Evolutionary conservation across 2,329 filamentous ascomycete species (phyloP), one percentile per base, ranked within the genome.

Genomic region (Cercospora sp.): DNA sequence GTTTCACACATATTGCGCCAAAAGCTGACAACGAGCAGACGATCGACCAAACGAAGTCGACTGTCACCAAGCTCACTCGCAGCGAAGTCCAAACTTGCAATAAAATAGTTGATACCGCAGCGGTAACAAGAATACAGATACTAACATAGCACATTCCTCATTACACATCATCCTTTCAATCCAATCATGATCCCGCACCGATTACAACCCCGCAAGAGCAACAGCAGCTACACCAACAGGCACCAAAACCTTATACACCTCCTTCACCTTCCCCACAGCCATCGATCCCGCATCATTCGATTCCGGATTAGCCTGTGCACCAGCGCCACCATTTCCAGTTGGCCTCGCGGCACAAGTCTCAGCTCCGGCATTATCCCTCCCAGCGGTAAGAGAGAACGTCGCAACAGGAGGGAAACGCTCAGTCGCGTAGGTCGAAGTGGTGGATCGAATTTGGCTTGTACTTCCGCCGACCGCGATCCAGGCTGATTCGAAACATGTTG

Each of bases 211-310:
- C 31, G 61, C 61, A 57, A 55, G 23, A 39, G 45, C 45, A n/a
- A 39, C 33, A 31, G 33, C 26, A 28, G 45, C 61, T n/a, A 57
- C 48, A 8, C 61, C 61, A 13, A 63, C 61, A 31, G 61, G 61
- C 20, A 57, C 28, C 61, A 64, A 39, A 18, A 64, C n/a, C 18
- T 57, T 64, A 12, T 57, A 39, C 30, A 64, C 45, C 28, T 57
- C 61, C 60, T 45, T 18, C 30, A 20, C 23, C 28, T 53, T 26
- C 18, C 33, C 58, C 58, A 20, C 30, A 30, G 13, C 58, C 33
- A 33, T 39, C 31, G 31, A 36, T 20, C 28, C 58, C 28, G 53
- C 26, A 58, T n/a, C 9, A 9, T 16, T 62, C 16, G 33, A 26
- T 5, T 36, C 23, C 31, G 60, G 36, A 39, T 3, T 39, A n/a